phyloP scores from a whole-genome alignment of 1,284 basidiomycete genomes.

The Pholiota adiposa region DNA sequence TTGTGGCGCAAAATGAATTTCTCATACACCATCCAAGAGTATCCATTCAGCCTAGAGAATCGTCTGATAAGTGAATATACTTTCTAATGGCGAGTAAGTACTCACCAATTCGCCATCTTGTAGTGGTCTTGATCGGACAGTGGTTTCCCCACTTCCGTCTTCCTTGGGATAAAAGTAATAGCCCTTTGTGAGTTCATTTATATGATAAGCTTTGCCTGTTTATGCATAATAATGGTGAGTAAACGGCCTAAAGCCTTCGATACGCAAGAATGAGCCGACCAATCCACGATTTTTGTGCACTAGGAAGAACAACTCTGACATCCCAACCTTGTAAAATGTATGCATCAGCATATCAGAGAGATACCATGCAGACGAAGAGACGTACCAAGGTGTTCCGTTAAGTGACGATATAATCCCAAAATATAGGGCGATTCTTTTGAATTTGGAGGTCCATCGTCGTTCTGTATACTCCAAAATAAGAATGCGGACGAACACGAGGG shows the following conservation, averaged over 20 bases:
- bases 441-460: conserved; percentile 89
- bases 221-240: conserved; percentile 6
- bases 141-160: conserved; percentile 79
- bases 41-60: conserved; percentile 79
- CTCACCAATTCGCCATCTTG: conserved; percentile 69
- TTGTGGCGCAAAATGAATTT: conserved; percentile 12
- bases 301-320: conserved; percentile 88
- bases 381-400: conserved; percentile 67
- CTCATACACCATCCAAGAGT: conserved; percentile 78
- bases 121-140: conserved; percentile 63
- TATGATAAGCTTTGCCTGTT: conserved; percentile 83
- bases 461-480: conserved; percentile 42
- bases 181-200: conserved; percentile 78
- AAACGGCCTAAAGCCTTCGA: not conserved
- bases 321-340: conserved; percentile 66
- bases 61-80: not conserved
- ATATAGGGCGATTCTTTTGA: conserved; percentile 80
- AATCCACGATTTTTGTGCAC: conserved; percentile 92
- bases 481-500: conserved; percentile 10
- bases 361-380: not conserved
- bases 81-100: conserved; percentile 5
- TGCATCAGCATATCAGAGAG: not conserved
- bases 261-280: conserved; percentile 46
- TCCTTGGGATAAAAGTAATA: conserved; percentile 82
- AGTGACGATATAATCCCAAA: conserved; percentile 73